Percentiles rank a stretch among this genome's conserved stretches.
These are phyloP conservation scores for Phoma sp. DNA, from an alignment of 2,329 filamentous ascomycete genomes.

Conservation along the genomic window DNA sequence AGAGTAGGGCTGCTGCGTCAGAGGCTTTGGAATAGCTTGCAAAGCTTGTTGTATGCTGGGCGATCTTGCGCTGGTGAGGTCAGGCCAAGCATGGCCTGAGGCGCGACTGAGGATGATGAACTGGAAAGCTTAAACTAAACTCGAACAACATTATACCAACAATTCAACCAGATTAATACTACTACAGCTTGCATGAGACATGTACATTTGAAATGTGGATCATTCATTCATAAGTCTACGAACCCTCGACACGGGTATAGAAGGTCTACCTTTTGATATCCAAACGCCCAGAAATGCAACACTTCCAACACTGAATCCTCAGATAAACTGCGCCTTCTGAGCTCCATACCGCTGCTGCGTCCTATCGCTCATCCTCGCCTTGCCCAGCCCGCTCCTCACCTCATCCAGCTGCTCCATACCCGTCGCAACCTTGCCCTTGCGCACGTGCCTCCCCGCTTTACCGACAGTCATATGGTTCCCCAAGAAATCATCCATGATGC, in stretches of 20 bases:
- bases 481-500: slow-evolving; percentile 92
- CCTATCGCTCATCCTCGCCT: slow-evolving; percentile 65
- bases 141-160: no score
- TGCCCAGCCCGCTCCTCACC: slow-evolving; percentile 80
- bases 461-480: slow-evolving; percentile 74
- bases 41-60: no score
- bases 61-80: no score
- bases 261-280: slow-evolving; percentile 1
- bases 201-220: background rate
- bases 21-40: no score
- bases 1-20: no score
- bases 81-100: background rate
- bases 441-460: slow-evolving; percentile 66
- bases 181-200: no score
- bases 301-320: background rate
- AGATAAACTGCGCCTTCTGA: slow-evolving; percentile 15
- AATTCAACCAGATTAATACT: no score
- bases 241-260: slow-evolving; percentile 2
- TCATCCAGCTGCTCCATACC: slow-evolving; percentile 92
- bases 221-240: slow-evolving; percentile 15
- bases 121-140: background rate
- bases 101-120: background rate
- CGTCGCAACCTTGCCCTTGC: slow-evolving; percentile 80
- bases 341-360: slow-evolving; percentile 23
- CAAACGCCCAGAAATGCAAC: slow-evolving; percentile 18